Conservation (phyloP, 2,329 filamentous ascomycete genomes). For the Colletotrichum horii region DNA sequence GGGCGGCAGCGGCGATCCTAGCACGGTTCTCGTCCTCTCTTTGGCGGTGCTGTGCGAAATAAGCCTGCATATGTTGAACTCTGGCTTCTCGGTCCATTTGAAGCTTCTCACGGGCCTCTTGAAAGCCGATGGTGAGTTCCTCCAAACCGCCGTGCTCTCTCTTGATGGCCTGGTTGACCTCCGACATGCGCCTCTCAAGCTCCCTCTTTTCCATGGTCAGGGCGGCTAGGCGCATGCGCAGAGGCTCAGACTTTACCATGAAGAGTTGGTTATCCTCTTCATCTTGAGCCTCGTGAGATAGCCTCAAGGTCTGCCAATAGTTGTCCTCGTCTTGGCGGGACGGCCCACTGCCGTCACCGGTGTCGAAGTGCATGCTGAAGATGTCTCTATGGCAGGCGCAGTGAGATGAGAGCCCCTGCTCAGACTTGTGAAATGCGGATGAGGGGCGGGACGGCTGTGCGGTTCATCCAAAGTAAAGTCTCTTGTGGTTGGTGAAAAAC, state of each 20-base stretch:
- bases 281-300: not conserved
- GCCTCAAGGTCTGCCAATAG: conserved; percentile 2
- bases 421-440: not conserved
- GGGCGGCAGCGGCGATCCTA: conserved; percentile 9
- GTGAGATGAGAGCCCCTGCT: not conserved
- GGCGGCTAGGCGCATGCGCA: not conserved
- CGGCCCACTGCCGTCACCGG: not conserved
- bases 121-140: not conserved
- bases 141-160: conserved; percentile 5
- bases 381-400: not conserved
- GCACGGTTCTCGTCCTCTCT: not conserved
- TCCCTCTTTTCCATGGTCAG: conserved; percentile 6
- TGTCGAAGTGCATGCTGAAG: conserved; percentile 7
- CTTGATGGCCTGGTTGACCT: not conserved
- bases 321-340: conserved; percentile 10
- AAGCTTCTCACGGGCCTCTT: not conserved
- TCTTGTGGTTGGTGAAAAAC: not conserved
- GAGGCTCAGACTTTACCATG: not conserved
- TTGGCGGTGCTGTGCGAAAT: not conserved
- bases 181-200: conserved; percentile 3
- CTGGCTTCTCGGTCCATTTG: not conserved
- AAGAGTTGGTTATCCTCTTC: not conserved
- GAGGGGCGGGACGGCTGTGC: not conserved
- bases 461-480: not conserved
- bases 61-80: not conserved